Evolutionary conservation across 768 basidiomycete species (phyloP).

Genomic region (Kwoniella dejecticola): DNA sequence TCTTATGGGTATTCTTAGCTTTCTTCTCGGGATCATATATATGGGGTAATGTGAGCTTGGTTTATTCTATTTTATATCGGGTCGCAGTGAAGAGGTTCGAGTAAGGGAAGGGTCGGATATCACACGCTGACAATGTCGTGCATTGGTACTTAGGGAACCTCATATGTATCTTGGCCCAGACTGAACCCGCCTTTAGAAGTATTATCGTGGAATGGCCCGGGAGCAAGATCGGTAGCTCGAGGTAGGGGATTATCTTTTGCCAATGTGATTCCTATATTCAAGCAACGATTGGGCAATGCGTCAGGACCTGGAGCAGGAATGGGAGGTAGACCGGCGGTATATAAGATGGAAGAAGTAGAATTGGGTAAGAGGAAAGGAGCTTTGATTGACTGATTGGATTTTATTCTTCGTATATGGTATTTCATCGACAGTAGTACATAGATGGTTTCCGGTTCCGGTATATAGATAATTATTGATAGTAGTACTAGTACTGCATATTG

Average conservation of each 20-base stretch:
- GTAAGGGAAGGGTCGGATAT: no score
- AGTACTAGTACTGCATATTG: no score
- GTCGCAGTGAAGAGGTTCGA: no score
- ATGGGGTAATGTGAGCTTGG: conserved; percentile 55
- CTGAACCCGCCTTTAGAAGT: conserved; percentile 75
- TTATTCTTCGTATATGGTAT: no score
- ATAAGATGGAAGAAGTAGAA: conserved; percentile 71
- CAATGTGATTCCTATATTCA: conserved; percentile 42
- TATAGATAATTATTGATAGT: no score
- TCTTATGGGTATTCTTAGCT: conserved; percentile 72
- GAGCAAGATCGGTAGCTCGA: conserved; percentile 72
- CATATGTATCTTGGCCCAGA: conserved; percentile 93
- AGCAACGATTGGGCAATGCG: conserved; percentile 18
- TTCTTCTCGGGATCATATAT: conserved; percentile 70
- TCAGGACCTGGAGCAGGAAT: conserved; percentile 25
- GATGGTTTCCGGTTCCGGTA: no score
- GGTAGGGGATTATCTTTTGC: conserved; percentile 66
- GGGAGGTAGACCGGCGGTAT: conserved; percentile 11
- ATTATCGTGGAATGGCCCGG: conserved; percentile 86
- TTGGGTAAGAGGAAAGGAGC: conserved; percentile 75
- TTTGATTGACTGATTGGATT: conserved; percentile 54
- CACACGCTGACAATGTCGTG: no score
- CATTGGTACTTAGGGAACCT: conserved; percentile 90
- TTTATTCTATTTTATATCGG: no score
- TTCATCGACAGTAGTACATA: no score